These are phyloP conservation scores for Discostella stelligeroides DNA, from an alignment of 108 stramenopile genomes.

Conservation along the genomic window DNA sequence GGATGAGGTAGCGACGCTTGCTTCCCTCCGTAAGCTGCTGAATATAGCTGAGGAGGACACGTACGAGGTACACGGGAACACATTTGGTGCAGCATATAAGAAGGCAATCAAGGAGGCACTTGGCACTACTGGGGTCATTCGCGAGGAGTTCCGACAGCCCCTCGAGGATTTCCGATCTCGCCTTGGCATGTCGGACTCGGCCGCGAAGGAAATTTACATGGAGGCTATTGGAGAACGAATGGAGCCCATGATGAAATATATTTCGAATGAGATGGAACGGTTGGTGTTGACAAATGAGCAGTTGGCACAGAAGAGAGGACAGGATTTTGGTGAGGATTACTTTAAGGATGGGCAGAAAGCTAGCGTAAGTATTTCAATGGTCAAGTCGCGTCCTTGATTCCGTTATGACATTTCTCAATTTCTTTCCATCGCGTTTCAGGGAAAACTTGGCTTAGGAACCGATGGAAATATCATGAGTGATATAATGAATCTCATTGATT, in stretches of 20 bases:
- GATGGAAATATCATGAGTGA: constrained; percentile 89
- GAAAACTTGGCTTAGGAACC: constrained; percentile 79
- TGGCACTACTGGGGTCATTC: constrained; percentile 85
- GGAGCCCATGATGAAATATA: constrained; percentile 80
- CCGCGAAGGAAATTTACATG: constrained; percentile 63
- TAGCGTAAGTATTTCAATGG: constrained; percentile 51
- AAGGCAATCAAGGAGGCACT: constrained; percentile 85
- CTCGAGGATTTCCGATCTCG: constrained; percentile 70
- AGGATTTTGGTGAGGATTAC: constrained; percentile 84
- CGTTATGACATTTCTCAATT: background rate
- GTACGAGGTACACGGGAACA: constrained; percentile 58
- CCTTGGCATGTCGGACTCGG: constrained; percentile 77
- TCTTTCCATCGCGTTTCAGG: constrained; percentile 37
- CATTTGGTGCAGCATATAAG: constrained; percentile 76
- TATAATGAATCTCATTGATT: constrained; percentile 86
- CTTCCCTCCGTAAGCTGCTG: constrained; percentile 63
- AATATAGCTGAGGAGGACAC: constrained; percentile 57
- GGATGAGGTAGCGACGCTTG: constrained; percentile 60
- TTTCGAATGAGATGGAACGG: constrained; percentile 84
- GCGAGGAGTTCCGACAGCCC: constrained; percentile 67
- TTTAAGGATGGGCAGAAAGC: constrained; percentile 78
- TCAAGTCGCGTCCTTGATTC: background rate
- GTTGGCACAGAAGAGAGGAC: constrained; percentile 69
- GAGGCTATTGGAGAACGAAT: constrained; percentile 78
- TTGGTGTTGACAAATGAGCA: constrained; percentile 74